These are phyloP conservation scores for Penicillium paxilli DNA, from an alignment of 495 filamentous ascomycete genomes.

Conservation along the genomic window DNA sequence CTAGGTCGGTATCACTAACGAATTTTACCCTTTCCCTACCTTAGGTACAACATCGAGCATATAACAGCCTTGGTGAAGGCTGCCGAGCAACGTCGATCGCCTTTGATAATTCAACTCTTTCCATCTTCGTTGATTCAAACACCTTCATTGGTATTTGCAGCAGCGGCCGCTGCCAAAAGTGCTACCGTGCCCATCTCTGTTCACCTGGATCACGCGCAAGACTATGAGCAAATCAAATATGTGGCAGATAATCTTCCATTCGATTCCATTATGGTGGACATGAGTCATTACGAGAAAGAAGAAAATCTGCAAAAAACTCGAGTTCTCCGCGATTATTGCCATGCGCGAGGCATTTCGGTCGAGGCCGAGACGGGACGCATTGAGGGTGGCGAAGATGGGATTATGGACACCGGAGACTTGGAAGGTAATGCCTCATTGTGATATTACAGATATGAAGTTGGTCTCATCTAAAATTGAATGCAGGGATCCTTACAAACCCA, in stretches of 20 bases:
- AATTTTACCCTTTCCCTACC: no score
- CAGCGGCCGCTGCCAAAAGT: slow-evolving; percentile 53
- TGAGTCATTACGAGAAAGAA: slow-evolving; percentile 71
- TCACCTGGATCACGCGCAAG: slow-evolving; percentile 68
- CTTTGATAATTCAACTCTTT: slow-evolving; percentile 73
- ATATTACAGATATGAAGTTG: not conserved
- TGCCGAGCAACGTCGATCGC: slow-evolving; percentile 64
- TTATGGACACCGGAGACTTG: slow-evolving; percentile 67
- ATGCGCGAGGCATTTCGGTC: slow-evolving; percentile 62
- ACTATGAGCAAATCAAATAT: slow-evolving; percentile 55
- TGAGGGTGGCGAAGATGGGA: slow-evolving; percentile 77
- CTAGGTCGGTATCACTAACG: no score
- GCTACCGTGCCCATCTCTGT: slow-evolving; percentile 65
- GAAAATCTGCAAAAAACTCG: slow-evolving; percentile 66
- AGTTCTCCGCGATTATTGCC: slow-evolving; percentile 63
- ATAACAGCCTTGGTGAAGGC: slow-evolving; percentile 69
- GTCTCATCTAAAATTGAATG: not conserved
- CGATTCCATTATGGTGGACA: slow-evolving; percentile 73
- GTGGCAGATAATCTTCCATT: slow-evolving; percentile 59
- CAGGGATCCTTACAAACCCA: slow-evolving; percentile 58
- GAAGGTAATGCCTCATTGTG: slow-evolving; percentile 38
- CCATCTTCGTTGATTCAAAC: slow-evolving; percentile 70
- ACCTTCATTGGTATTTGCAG: slow-evolving; percentile 52
- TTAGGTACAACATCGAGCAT: slow-evolving; percentile 69
- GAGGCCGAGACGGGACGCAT: slow-evolving; percentile 77